These are phyloP conservation scores for Coniochaeta sp. DNA, from an alignment of 2,329 filamentous ascomycete species.

Conservation along the genomic window DNA sequence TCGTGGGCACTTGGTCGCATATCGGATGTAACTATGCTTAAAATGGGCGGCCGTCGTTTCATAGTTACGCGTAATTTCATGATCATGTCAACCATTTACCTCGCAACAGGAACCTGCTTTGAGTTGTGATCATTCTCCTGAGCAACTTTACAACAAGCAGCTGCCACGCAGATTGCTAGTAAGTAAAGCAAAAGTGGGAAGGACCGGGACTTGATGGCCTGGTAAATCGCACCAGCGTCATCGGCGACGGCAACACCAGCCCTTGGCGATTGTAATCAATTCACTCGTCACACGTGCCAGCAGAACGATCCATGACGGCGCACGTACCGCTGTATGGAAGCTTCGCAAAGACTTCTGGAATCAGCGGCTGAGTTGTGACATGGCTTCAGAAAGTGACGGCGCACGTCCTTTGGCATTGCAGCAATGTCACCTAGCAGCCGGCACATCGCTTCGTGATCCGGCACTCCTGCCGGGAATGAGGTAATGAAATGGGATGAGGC, in stretches of 20 bases:
- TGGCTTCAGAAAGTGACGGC: not conserved
- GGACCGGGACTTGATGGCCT: not conserved
- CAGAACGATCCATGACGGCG: not conserved
- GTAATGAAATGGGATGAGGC: not conserved
- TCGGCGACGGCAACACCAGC: not conserved
- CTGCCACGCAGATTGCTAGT: too few species aligned
- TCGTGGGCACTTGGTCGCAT: not conserved
- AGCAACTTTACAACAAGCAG: too few species aligned
- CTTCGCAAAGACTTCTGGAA: not conserved
- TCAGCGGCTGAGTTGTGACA: not conserved
- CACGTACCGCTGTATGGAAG: not conserved
- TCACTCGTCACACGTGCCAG: not conserved
- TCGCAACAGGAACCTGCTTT: too few species aligned
- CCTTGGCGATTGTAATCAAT: not conserved
- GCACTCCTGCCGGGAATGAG: not conserved
- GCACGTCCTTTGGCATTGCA: not conserved
- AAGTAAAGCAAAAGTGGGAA: too few species aligned
- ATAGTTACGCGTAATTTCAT: not conserved
- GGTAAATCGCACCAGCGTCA: not conserved
- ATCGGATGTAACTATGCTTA: slow-evolving; percentile 1
- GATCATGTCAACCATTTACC: too few species aligned
- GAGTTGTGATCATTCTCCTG: too few species aligned
- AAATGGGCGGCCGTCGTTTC: not conserved
- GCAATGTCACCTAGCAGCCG: not conserved
- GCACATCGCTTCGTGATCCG: slow-evolving; percentile 1